phyloP scores from a whole-genome alignment of 306 rosid genomes.

The Prunus dulcis region DNA sequence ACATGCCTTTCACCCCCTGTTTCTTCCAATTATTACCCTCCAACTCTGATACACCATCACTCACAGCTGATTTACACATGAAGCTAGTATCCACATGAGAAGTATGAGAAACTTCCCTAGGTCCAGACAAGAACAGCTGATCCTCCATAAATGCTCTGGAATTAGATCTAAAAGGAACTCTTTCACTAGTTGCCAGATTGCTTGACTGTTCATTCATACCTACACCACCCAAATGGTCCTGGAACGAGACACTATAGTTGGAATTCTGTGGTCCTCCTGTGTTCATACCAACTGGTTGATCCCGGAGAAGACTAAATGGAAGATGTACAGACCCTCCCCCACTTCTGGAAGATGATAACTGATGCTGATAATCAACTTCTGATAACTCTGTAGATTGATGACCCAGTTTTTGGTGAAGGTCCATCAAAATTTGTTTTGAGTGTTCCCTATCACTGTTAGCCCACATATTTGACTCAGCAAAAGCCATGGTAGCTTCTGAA shows the following conservation, averaged over 20 bases:
- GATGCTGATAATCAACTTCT: conserved; percentile 44
- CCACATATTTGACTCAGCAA: conserved; percentile 40
- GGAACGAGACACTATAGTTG: conserved; percentile 42
- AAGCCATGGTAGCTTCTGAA: conserved; percentile 26
- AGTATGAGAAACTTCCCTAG: conserved; percentile 39
- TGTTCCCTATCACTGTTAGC: conserved; percentile 41
- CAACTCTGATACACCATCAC: conserved; percentile 39
- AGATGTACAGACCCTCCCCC: conserved; percentile 39
- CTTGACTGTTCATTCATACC: conserved; percentile 41
- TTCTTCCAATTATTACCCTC: conserved; percentile 43
- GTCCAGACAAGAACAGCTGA: conserved; percentile 30
- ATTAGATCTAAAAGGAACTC: conserved; percentile 42
- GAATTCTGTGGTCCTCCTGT: conserved; percentile 36
- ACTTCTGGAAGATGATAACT: conserved; percentile 42
- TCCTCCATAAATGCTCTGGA: conserved; percentile 48
- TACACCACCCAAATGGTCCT: conserved; percentile 38
- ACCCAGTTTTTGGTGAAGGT: conserved; percentile 47
- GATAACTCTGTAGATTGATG: conserved; percentile 38
- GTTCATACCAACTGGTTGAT: conserved; percentile 41
- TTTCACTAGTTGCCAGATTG: conserved; percentile 38
- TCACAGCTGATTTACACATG: too few relatives aligned
- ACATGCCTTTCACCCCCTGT: conserved; percentile 37
- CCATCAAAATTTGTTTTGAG: conserved; percentile 42
- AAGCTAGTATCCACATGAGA: conserved; percentile 24
- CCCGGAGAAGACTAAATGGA: conserved; percentile 50